These are phyloP conservation scores for Penicillium odoratum DNA, from an alignment of 495 filamentous ascomycete species.

Conservation along the genomic window DNA sequence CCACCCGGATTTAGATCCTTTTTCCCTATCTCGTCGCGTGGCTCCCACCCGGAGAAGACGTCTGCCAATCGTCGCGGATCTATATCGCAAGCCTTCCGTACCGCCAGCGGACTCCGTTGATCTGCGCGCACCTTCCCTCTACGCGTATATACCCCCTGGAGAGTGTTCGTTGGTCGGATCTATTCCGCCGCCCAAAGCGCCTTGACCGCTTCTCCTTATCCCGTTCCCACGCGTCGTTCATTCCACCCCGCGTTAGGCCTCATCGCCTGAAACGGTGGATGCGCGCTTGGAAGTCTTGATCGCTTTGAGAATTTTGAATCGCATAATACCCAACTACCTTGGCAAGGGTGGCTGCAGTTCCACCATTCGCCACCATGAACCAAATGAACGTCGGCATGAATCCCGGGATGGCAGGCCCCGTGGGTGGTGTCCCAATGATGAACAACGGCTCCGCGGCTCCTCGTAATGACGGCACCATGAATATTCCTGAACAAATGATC, in stretches of 20 bases:
- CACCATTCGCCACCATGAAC: conserved; percentile 60
- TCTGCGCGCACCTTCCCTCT: conserved; percentile 10
- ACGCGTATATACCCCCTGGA: conserved; percentile 15
- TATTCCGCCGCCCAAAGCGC: conserved; percentile 10
- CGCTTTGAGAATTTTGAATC: conserved; percentile 17
- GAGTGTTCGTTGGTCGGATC: neutral
- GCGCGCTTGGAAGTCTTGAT: conserved; percentile 30
- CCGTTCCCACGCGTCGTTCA: conserved; percentile 31
- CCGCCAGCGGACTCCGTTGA: conserved; percentile 5
- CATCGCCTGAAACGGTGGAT: conserved; percentile 40
- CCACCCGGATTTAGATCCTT: conserved; percentile 55
- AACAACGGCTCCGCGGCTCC: conserved; percentile 61
- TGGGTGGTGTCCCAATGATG: conserved; percentile 71
- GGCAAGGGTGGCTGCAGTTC: conserved; percentile 42
- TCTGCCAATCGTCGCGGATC: conserved; percentile 13
- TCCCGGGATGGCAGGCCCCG: conserved; percentile 59
- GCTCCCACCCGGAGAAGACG: conserved; percentile 13
- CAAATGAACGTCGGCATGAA: conserved; percentile 68
- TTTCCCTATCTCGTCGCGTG: conserved; percentile 69
- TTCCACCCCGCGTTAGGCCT: conserved; percentile 33
- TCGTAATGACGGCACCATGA: conserved; percentile 46
- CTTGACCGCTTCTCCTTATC: conserved; percentile 21
- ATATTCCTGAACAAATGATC: conserved; percentile 56
- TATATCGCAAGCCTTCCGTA: conserved; percentile 16
- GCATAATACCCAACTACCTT: conserved; percentile 24